Base-by-base conservation (phyloP, 164 flowering plant species). In the Vitis amurensis region DNA sequence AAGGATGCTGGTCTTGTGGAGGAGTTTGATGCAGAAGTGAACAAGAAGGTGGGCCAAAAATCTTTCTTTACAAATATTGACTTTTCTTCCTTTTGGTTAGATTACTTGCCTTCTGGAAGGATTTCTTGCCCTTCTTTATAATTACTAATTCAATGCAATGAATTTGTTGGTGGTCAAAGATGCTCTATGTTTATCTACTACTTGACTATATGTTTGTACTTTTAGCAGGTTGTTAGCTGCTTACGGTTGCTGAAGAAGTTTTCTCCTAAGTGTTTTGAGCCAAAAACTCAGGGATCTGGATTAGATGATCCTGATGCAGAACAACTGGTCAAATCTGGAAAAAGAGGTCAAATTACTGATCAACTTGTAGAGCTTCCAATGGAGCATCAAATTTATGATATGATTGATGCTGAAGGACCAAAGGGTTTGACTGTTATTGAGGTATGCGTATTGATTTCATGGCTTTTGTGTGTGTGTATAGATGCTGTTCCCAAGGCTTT, bases 341-440 rank as follows among this genome's bases (percentile, higher is more conserved):
- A 77, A 61, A 77, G 78, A 66, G 79, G 80, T 64, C 90, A 79
- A 62, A 68, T 82, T 49, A 84, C 80, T 27, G 91, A 93, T 4
- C 97, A 90, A 76, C 79, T 89, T 79, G 76, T 88, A 37, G 99
- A 96, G 74, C 91, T 96, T 76, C 90, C 98, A 2, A 73, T 96
- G 55, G 91, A 89, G 71, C 87, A 86, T 67, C 99, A 91, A 83
- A 76, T 93, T 59, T 84, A 82, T 83, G 98, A 96, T 75, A 80
- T 91, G 83, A 78, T 96, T 82, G 89, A 87, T 76, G 84, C 91
- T 59, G 88, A 75, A 72, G 97, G 97, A 69, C 75, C 87, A 27
- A 79, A 82, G 57, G 99, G 99, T 17, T 19, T 91, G 71, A 82
- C 87, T 68, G 59, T 83, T 57, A 64, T 70, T 55, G 92, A 89